Percentiles rank a stretch among this genome's conserved stretches.
Conservation (phyloP, 129 eudicot genomes). For the Saussurea involucrata region DNA sequence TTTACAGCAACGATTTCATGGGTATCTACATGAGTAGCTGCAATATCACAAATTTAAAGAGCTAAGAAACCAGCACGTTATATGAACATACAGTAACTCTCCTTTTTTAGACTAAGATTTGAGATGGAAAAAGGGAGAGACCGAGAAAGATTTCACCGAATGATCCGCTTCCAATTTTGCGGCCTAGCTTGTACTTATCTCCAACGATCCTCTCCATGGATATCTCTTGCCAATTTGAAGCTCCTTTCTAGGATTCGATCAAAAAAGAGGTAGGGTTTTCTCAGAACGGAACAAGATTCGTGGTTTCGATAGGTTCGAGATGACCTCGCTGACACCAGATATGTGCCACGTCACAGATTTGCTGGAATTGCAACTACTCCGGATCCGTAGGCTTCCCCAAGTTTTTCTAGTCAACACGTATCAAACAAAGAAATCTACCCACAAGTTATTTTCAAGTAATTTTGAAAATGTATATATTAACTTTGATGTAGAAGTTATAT, state of each 20-base stretch:
- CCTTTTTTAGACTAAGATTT: neutral
- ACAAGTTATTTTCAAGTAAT: no score
- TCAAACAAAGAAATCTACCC: no score
- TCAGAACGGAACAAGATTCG: neutral
- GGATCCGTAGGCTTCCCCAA: no score
- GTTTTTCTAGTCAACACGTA: no score
- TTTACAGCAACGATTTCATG: constrained; percentile 88
- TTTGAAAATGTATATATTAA: no score
- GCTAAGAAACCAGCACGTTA: neutral
- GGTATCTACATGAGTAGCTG: constrained; percentile 91
- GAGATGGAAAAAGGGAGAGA: constrained; percentile 10
- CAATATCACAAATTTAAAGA: constrained; percentile 14
- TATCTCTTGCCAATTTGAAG: neutral
- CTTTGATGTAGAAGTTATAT: no score
- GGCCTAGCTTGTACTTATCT: constrained; percentile 79
- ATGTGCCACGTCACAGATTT: constrained; percentile 5
- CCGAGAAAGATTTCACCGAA: constrained; percentile 81
- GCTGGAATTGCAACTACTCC: neutral
- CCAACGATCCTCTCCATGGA: constrained; percentile 77
- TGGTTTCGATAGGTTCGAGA: constrained; percentile 15
- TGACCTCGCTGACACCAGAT: constrained; percentile 6
- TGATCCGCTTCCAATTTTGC: constrained; percentile 89
- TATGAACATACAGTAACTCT: neutral
- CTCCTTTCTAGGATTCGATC: neutral
- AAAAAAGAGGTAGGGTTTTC: constrained; percentile 13